Percentiles rank a stretch among this genome's conserved stretches.
Evolutionary conservation across 495 filamentous ascomycete species (phyloP).

Genomic region (Usnea hakonensis): DNA sequence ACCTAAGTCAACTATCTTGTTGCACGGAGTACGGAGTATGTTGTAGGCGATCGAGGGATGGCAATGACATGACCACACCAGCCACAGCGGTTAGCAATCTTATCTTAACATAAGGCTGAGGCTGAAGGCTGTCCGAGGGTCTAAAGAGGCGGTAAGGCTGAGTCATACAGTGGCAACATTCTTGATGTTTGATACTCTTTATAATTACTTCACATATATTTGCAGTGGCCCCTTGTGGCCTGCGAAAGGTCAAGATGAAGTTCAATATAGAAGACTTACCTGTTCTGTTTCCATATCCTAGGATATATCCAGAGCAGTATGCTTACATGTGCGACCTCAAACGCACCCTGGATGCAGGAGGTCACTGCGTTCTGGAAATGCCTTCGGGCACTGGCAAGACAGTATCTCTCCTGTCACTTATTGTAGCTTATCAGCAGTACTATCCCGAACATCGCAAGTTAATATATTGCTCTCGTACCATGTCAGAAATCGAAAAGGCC

Average conservation of each 20-base stretch:
- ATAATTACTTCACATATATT: no score
- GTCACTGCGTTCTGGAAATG: slow-evolving; percentile 99
- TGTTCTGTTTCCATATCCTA: slow-evolving; percentile 92
- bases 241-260: slow-evolving; percentile 55
- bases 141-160: neutral
- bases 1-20: no score
- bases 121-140: no score
- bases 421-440: slow-evolving; percentile 90
- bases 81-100: slow-evolving; percentile 9
- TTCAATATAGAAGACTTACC: slow-evolving; percentile 97
- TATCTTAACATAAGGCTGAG: no score
- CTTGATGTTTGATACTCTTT: no score
- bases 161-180: slow-evolving; percentile 2
- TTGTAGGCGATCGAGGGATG: no score
- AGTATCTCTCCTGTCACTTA: slow-evolving; percentile 87
- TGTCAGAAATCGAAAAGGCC: slow-evolving; percentile 95
- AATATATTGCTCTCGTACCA: slow-evolving; percentile 97
- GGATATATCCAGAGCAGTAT: slow-evolving; percentile 98
- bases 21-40: no score
- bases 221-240: neutral
- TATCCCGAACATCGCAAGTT: slow-evolving; percentile 87
- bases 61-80: no score
- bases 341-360: slow-evolving; percentile 85
- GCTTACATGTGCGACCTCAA: slow-evolving; percentile 99
- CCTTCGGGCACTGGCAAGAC: slow-evolving; percentile 99